These are phyloP conservation scores for Mucor piriformis DNA, from an alignment of 371 early-diverging fungal genomes.

Conservation along the genomic window DNA sequence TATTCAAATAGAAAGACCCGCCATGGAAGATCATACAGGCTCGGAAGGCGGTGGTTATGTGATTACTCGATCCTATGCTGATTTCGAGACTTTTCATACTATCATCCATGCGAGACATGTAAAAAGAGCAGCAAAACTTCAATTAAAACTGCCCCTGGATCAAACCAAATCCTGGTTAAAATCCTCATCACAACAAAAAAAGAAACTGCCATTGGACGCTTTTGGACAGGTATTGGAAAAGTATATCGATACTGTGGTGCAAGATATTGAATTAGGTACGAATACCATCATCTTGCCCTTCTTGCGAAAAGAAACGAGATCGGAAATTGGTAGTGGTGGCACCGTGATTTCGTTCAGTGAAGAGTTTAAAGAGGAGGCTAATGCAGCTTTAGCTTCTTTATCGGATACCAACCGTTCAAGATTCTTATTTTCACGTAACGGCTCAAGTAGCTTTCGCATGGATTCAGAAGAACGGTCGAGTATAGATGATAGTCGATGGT, in stretches of 20 bases:
- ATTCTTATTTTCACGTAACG: conserved; percentile 22
- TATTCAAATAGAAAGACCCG: conserved; percentile 52
- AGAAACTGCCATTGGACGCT: conserved; percentile 11
- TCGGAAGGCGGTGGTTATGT: conserved; percentile 58
- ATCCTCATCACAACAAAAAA: conserved; percentile 14
- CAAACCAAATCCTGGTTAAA: conserved; percentile 41
- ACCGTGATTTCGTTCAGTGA: conserved; percentile 34
- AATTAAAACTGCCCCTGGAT: conserved; percentile 41
- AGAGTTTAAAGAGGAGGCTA: conserved; percentile 40
- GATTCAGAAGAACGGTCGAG: neutral
- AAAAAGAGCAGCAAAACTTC: conserved; percentile 26
- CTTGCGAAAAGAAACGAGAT: conserved; percentile 44
- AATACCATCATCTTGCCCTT: conserved; percentile 43
- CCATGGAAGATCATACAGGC: conserved; percentile 29
- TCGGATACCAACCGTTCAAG: conserved; percentile 6
- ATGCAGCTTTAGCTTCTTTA: conserved; percentile 2
- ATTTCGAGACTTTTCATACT: conserved; percentile 49
- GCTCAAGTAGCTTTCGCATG: neutral
- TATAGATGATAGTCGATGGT: conserved; percentile 9
- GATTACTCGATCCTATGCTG: conserved; percentile 46
- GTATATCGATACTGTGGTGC: conserved; percentile 41
- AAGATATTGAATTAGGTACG: conserved; percentile 44
- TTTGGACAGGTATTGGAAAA: conserved; percentile 32
- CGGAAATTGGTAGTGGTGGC: conserved; percentile 15
- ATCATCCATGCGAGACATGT: conserved; percentile 39